Base-by-base conservation (phyloP, 371 early-diverging fungal species). In the Rhizomucor miehei region DNA sequence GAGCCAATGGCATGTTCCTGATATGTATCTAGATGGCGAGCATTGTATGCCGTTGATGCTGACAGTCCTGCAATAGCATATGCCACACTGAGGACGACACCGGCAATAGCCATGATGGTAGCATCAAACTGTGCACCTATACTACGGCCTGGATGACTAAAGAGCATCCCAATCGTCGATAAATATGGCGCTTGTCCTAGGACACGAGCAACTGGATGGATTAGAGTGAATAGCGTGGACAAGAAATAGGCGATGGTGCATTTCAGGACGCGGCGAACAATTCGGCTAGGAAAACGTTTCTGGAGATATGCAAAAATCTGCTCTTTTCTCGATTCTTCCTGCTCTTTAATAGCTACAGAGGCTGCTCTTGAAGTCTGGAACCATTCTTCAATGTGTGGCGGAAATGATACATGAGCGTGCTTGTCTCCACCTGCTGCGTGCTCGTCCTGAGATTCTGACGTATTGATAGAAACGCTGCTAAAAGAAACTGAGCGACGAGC, bases 181-280 rank as follows among this genome's bases (percentile, higher is more conserved):
- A 84, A 49, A 51, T 67, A 78, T 0, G 80, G 68, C 10, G 69
- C 65, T 9, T 65, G 63, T 0, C 80, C 84, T 11, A 84, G 35
- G 0, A 55, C 59, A 1, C 44, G 13, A 2, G 63, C 56, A 4
- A 79, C 29, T 0, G 68, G 73, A 2, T 38, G 61, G 38, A 81
- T 74, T 12, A 80, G 54, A 39, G 74, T 67, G 49, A 84, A 55
- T 3, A 73, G 49, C 1, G 73, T 65, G 0, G 77, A 57, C 1
- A 79, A 16, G 37, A 74, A 80, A 19, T 77, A 70, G 16, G 84
- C 82, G 5, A 75, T 47, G 1, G 74, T 65, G 43, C 77, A 76
- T 59, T 81, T 81, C 43, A 81, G 59, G 1, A 80, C 78, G 9
- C 84, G 75, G 36, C 75, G 73, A 25, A 80, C 60, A 19, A 80